Conservation (phyloP, 192 early-diverging fungal genomes). For the Coemansia sp. region DNA sequence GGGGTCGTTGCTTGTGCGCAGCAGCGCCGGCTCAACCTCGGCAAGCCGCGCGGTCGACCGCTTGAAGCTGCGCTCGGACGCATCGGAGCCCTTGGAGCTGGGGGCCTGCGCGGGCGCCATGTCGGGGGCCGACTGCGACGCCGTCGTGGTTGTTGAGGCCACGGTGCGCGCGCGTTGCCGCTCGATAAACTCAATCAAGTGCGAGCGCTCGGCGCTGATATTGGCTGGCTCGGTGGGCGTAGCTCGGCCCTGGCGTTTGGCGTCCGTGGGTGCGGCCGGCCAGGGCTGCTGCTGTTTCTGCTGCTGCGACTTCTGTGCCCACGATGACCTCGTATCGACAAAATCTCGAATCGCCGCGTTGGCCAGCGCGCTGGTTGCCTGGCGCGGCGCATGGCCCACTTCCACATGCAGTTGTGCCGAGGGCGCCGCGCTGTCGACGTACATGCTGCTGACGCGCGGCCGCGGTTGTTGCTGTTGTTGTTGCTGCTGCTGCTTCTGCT, state of each 20-base stretch:
- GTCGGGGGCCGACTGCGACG: neutral
- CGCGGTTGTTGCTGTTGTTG: neutral
- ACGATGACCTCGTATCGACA: conserved; percentile 14
- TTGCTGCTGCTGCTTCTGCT: neutral
- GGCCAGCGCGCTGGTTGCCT: conserved; percentile 17
- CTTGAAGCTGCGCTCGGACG: conserved; percentile 45
- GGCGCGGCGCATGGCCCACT: neutral
- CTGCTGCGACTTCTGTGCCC: neutral
- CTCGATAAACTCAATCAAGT: conserved; percentile 51
- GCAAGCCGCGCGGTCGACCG: conserved; percentile 47
- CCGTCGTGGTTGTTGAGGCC: neutral
- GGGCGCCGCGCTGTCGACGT: conserved; percentile 6
- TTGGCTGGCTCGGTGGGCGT: neutral
- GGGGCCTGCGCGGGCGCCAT: neutral
- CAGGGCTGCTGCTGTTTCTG: conserved; percentile 1
- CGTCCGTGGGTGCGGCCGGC: neutral
- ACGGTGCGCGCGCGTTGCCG: conserved; percentile 21
- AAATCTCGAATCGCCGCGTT: conserved; percentile 27
- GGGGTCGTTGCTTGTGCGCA: neutral
- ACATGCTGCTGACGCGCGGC: conserved; percentile 40
- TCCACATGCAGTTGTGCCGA: neutral
- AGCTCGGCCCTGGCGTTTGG: neutral
- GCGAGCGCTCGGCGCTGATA: conserved; percentile 18
- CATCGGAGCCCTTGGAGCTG: conserved; percentile 18
- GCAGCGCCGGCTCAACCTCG: conserved; percentile 12